Base-by-base conservation (phyloP, 352 stramenopile genomes). In the Elongisporangium prolatum region DNA sequence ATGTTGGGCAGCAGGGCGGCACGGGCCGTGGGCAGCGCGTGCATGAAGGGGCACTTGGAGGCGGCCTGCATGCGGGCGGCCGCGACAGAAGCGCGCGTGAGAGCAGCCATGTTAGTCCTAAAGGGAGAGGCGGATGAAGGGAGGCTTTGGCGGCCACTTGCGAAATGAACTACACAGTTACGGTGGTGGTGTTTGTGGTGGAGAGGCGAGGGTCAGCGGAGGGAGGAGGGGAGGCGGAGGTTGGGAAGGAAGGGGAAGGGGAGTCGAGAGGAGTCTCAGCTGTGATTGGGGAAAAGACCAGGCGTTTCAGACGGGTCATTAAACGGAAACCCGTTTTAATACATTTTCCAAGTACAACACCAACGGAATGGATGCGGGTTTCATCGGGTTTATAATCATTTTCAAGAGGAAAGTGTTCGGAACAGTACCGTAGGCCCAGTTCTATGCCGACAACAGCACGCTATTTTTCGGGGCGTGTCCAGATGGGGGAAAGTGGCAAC, bases 1-100 rank as follows among this genome's bases (percentile, higher is more conserved):
- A 93, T 92, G 72, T 95, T 95, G 56, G 86, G 86, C 57, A 95
- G 69, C 53, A 95, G 60, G 16, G 86, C 86, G 16, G 83, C 81
- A 56, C 84, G 83, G 3, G 84, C 70, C 1, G 80, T 88, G 11
- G 82, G 79, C 18, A 89, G 78, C 49, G 84, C 77, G 67, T 89
- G 74, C 76, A 95, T 91, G 72, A 95, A 95, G 16, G 86, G 86
- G 61, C 86, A 95, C 54, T 81, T 81, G 9, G 84, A 87, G 40
- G 72, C 80, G 38, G 82, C 74, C 69, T 91, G 82, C 69, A 91
- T 77, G 55, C 80, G 77, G 2, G 77, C 74, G 21, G 80, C 79
- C 21, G 77, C 78, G 49, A 89, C 83, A 21, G 80, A 86, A 21
- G 80, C 83, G 56, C 80, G 79, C 5, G 82, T 88, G 16, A 91